phyloP scores from a whole-genome alignment of 352 stramenopile species.

The Phytophthora hybrid region DNA sequence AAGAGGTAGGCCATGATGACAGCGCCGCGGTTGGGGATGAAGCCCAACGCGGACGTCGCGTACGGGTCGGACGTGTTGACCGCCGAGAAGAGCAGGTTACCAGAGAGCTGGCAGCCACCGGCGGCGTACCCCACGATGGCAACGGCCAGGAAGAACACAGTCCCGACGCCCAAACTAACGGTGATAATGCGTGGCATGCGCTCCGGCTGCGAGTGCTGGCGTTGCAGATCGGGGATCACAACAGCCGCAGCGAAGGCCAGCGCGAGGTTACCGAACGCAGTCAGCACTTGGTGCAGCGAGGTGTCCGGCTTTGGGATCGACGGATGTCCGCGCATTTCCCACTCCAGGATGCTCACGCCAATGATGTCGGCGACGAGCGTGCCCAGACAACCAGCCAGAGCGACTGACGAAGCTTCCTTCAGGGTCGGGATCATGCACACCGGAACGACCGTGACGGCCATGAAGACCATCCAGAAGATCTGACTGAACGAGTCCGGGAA shows the following conservation, averaged over 20 bases:
- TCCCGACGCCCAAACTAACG: constrained; percentile 45
- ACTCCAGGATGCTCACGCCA: constrained; percentile 41
- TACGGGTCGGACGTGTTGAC: constrained; percentile 40
- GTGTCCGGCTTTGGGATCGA: constrained; percentile 37
- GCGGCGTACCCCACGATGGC: constrained; percentile 48
- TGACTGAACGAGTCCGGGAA: constrained; percentile 61
- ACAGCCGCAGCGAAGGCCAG: constrained; percentile 41
- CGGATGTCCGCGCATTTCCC: constrained; percentile 44
- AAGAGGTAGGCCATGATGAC: constrained; percentile 51
- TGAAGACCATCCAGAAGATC: constrained; percentile 51
- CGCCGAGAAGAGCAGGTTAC: constrained; percentile 45
- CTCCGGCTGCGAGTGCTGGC: constrained; percentile 54
- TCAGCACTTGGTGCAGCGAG: constrained; percentile 43
- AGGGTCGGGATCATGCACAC: constrained; percentile 47
- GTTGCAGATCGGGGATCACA: constrained; percentile 45
- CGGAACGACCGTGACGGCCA: constrained; percentile 43
- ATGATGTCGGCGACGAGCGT: constrained; percentile 45
- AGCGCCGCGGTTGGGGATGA: constrained; percentile 36
- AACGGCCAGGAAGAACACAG: constrained; percentile 50
- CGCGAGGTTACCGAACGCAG: constrained; percentile 42
- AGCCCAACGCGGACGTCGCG: constrained; percentile 34
- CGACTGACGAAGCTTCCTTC: constrained; percentile 37
- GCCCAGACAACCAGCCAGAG: constrained; percentile 39
- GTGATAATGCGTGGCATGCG: constrained; percentile 57
- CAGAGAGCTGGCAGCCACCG: constrained; percentile 52